Evolutionary conservation across 805 yeast genomes (phyloP), one percentile per base, ranked within the genome.

Genomic region (Suhomyces pyralidae): DNA sequence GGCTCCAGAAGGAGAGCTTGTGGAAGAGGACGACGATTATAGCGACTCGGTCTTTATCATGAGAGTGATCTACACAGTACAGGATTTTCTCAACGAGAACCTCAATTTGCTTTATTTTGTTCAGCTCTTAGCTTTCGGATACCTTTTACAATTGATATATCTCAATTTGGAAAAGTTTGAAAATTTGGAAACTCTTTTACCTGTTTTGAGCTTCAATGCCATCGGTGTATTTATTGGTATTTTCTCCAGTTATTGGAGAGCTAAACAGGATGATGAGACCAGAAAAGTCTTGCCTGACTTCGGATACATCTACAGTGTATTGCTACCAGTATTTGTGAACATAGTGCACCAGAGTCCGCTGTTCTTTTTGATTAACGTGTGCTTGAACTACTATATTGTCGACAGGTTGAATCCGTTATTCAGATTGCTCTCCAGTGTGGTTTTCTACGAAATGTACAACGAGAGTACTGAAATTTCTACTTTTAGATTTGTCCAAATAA

Each of bases 41-140:
- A 51, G 49, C 7, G 45, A 55, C 22, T 55, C 55, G 5, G 24
- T 49, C 3, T 49, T 53, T 28, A 38, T 50, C 5, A 12, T 51
- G 17, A 53, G 50, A 24, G 40, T 52, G 24, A 52, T 74, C 19
- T 74, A 61, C 56, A 56, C 59, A 12, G 54, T 63, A 15, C 80
- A 76, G 53, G 80, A 76, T 50, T 73, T 68, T 50, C 58, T 74
- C 44, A 74, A 74, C 52, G 71, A 65, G 5, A 58, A 69, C 36
- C 53, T 75, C 61, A 60, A 60, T 12, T 58, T 67, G 36, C 46
- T 64, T n/a, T 67, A 61, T 44, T 67, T 68, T 49, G 63, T 69
- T 7, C 76, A 76, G 55, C 9, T 71, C 38, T 55, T 74, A 54
- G 61, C 66, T 28, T 51, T 70, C 30, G 54, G 58, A 8, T 76